Conservation (phyloP, 768 basidiomycete species). For the Myochromella boudieri region DNA sequence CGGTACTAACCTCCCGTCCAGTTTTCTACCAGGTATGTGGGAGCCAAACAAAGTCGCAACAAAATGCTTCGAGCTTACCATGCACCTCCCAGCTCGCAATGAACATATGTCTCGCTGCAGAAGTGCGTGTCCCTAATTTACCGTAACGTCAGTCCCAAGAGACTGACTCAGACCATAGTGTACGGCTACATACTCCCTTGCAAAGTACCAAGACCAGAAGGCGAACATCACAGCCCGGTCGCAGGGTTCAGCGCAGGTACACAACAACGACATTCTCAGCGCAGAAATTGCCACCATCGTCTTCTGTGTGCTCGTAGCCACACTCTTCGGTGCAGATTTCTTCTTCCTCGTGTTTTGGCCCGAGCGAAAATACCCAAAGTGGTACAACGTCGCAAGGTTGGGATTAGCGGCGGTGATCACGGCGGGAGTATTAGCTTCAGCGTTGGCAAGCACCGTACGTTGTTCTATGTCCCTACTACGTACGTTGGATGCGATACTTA, state of each 20-base stretch:
- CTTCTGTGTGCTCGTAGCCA: slow-evolving; percentile 34
- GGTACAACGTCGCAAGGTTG: slow-evolving; percentile 26
- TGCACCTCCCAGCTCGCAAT: slow-evolving; percentile 33
- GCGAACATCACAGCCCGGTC: slow-evolving; percentile 23
- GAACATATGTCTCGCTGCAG: slow-evolving; percentile 30
- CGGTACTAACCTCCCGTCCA: slow-evolving; percentile 6
- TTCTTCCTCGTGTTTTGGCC: slow-evolving; percentile 38
- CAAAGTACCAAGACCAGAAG: slow-evolving; percentile 32
- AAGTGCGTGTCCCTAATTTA: slow-evolving; percentile 18
- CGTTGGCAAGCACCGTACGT: slow-evolving; percentile 32
- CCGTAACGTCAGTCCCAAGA: slow-evolving; percentile 2
- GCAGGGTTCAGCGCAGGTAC: slow-evolving; percentile 21
- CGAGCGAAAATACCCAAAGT: slow-evolving; percentile 26
- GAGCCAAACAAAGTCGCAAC: too few species aligned
- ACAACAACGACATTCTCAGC: slow-evolving; percentile 31
- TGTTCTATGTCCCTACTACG: background rate
- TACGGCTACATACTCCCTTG: slow-evolving; percentile 34
- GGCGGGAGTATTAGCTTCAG: slow-evolving; percentile 26
- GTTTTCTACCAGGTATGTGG: slow-evolving; percentile 11
- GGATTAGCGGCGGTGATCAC: slow-evolving; percentile 23
- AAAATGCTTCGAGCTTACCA: too few species aligned
- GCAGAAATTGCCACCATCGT: slow-evolving; percentile 30
- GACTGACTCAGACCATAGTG: slow-evolving; percentile 8
- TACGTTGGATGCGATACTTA: background rate
- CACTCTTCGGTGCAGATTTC: slow-evolving; percentile 34